These are phyloP conservation scores for Entomortierella lignicola DNA, from an alignment of 192 early-diverging fungal genomes.

Conservation along the genomic window DNA sequence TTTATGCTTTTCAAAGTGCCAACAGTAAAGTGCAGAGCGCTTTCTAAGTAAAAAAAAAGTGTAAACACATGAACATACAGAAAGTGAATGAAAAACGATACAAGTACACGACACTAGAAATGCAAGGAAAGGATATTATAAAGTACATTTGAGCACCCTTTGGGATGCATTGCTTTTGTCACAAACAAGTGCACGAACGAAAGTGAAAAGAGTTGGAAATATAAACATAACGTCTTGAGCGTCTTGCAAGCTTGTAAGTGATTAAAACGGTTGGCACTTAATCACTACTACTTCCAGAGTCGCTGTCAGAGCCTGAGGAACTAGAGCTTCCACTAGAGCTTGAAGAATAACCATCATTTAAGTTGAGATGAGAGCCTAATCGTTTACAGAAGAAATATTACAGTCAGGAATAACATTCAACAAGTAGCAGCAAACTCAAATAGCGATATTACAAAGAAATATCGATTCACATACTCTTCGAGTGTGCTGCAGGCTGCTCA, in stretches of 20 bases:
- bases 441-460: no score
- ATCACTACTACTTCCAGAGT: constrained; percentile 73
- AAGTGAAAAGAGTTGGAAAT: constrained; percentile 1
- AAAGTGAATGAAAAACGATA: constrained; percentile 15
- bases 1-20: constrained; percentile 10
- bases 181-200: background rate
- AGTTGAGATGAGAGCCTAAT: constrained; percentile 28
- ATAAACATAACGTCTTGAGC: background rate
- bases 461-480: constrained; percentile 51
- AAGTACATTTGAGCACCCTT: constrained; percentile 10
- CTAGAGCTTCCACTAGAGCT: constrained; percentile 68
- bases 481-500: constrained; percentile 53
- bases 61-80: constrained; percentile 18
- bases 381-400: background rate
- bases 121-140: constrained; percentile 22
- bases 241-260: background rate
- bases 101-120: constrained; percentile 35
- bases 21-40: constrained; percentile 12
- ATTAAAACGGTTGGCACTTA: background rate
- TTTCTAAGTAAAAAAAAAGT: constrained; percentile 17
- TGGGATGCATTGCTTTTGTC: constrained; percentile 1
- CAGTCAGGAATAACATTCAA: background rate
- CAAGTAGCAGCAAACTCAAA: no score
- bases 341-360: constrained; percentile 54
- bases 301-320: constrained; percentile 79